A percentile compares a stretch with the other conserved stretches of the same genome.
Evolutionary conservation across 805 yeast species (phyloP).

Genomic region (Groenewaldozyma tartarivorans): DNA sequence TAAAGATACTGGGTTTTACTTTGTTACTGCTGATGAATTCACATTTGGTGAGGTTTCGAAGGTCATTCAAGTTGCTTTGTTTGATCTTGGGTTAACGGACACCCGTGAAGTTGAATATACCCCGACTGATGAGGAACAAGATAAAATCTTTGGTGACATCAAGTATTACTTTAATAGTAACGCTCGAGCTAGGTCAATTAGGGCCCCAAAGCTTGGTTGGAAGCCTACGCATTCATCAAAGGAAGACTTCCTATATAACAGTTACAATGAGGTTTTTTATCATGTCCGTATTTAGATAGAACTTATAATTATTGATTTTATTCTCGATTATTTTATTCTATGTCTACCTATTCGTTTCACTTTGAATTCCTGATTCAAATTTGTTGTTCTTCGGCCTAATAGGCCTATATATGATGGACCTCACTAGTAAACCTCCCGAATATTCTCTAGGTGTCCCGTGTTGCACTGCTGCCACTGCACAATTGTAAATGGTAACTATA

Average conservation of each 20-base stretch:
- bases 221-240: constrained; percentile 18
- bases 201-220: constrained; percentile 33
- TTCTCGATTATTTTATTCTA: too few relatives aligned
- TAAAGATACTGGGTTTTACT: constrained; percentile 12
- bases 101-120: constrained; percentile 12
- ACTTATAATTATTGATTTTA: too few relatives aligned
- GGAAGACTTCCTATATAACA: constrained; percentile 8
- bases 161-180: constrained; percentile 22
- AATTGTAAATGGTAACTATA: too few relatives aligned
- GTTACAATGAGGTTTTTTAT: constrained; percentile 1
- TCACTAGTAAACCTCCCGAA: too few relatives aligned
- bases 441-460: too few relatives aligned
- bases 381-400: too few relatives aligned
- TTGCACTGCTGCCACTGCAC: too few relatives aligned
- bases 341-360: too few relatives aligned
- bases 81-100: constrained; percentile 7
- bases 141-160: constrained; percentile 1
- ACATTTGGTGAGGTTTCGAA: constrained; percentile 8
- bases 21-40: constrained; percentile 12
- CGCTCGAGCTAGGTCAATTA: constrained; percentile 40
- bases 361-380: too few relatives aligned
- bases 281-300: not conserved
- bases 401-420: too few relatives aligned
- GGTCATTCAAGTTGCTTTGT: constrained; percentile 10
- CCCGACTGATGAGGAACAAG: not conserved